phyloP scores from a whole-genome alignment of 148 eudicot genomes.

The Rhododendron griersonianum region DNA sequence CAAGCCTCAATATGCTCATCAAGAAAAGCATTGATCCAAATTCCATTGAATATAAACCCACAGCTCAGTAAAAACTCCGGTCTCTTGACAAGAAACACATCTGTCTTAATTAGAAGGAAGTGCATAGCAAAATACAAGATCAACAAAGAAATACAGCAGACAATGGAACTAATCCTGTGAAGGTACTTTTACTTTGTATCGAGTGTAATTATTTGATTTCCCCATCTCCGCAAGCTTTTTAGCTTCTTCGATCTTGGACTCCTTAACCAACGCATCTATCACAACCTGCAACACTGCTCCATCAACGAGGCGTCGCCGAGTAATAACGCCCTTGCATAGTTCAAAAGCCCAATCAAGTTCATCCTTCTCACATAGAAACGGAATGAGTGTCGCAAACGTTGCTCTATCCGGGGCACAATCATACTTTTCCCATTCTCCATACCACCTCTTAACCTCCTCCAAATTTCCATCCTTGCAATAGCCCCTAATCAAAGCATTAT shows the following conservation, averaged over 20 bases:
- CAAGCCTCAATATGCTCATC: not conserved
- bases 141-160: not conserved
- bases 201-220: conserved; percentile 16
- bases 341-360: conserved; percentile 41
- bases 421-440: conserved; percentile 20
- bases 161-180: not conserved
- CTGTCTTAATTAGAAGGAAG: not conserved
- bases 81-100: not conserved
- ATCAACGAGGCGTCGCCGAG: conserved; percentile 19
- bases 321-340: conserved; percentile 33
- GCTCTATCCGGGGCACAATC: conserved; percentile 23
- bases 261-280: conserved; percentile 44
- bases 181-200: conserved; percentile 30
- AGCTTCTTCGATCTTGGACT: conserved; percentile 41
- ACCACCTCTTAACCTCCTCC: conserved; percentile 52
- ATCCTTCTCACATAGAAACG: conserved; percentile 39
- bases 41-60: not conserved
- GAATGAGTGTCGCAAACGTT: conserved; percentile 25
- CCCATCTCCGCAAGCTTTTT: conserved; percentile 36
- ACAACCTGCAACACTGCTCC: conserved; percentile 38
- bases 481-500: conserved; percentile 39
- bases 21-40: not conserved
- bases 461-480: conserved; percentile 30
- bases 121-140: not conserved
- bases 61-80: not conserved